Conservation (phyloP, 2,329 filamentous ascomycete species). For the Trichoderma sp. region DNA sequence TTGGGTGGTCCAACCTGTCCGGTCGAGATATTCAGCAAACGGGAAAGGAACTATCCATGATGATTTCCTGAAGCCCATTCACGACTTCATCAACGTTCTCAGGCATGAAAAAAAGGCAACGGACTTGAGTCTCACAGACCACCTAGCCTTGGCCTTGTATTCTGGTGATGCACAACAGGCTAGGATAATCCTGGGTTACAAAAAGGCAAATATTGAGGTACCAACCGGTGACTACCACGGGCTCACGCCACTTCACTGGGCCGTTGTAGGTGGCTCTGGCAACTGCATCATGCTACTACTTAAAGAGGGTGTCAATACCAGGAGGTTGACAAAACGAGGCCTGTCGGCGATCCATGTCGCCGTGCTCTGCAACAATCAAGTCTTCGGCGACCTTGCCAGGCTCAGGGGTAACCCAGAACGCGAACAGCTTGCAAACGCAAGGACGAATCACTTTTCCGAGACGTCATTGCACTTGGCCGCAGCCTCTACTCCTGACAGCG, state of each 20-base stretch:
- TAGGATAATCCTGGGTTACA: neutral
- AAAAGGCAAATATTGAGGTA: neutral
- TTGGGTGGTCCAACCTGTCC: neutral
- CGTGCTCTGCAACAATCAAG: slow-evolving; percentile 10
- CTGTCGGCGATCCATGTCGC: neutral
- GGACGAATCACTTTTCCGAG: neutral
- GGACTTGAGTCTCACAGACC: neutral
- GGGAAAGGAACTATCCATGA: neutral
- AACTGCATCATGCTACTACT: neutral
- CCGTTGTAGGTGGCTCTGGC: neutral
- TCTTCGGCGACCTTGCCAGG: neutral
- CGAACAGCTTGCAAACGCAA: neutral
- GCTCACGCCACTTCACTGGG: slow-evolving; percentile 12
- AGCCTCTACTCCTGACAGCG: neutral
- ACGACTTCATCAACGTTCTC: neutral
- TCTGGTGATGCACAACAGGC: neutral
- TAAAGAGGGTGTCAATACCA: neutral
- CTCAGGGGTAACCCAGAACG: neutral
- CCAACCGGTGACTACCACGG: neutral
- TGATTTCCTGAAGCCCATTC: slow-evolving; percentile 6
- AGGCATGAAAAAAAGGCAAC: neutral
- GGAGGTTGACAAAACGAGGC: neutral
- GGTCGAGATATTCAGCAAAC: neutral
- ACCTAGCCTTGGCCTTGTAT: slow-evolving; percentile 2
- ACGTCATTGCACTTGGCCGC: slow-evolving; percentile 11